Evolutionary conservation across 129 eudicot species (phyloP).

Genomic region (Arctium minus): DNA sequence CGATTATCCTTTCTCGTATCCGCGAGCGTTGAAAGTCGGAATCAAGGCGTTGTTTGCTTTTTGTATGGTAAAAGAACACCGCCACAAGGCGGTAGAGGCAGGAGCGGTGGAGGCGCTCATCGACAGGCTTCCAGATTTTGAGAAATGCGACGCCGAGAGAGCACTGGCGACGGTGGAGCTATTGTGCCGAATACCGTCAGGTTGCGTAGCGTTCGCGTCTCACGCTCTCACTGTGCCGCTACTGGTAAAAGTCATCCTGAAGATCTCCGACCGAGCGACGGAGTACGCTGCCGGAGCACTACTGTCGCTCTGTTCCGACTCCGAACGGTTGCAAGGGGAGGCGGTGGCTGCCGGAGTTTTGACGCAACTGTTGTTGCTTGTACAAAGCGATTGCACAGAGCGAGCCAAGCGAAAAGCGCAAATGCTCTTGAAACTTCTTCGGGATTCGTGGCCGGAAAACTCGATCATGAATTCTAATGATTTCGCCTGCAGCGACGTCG

Average conservation of each 20-base stretch:
- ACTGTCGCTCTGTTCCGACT: slow-evolving; percentile 63
- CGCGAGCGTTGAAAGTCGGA: slow-evolving; percentile 76
- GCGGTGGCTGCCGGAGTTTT: slow-evolving; percentile 93
- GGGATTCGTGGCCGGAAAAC: slow-evolving; percentile 87
- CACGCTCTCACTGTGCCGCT: slow-evolving; percentile 88
- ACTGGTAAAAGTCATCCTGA: slow-evolving; percentile 63
- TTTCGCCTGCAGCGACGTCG: slow-evolving; percentile 87
- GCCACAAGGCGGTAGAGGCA: slow-evolving; percentile 76
- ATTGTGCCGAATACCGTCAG: slow-evolving; percentile 66
- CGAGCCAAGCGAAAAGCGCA: slow-evolving; percentile 90
- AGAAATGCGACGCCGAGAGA: slow-evolving; percentile 86
- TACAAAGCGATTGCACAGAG: slow-evolving; percentile 91
- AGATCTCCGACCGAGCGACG: slow-evolving; percentile 86
- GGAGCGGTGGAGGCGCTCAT: slow-evolving; percentile 82
- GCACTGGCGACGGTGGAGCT: slow-evolving; percentile 92
- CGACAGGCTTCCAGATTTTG: slow-evolving; percentile 69
- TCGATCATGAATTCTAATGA: slow-evolving; percentile 60
- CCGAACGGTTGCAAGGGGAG: slow-evolving; percentile 60
- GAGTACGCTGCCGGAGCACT: slow-evolving; percentile 96
- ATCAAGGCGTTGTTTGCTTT: slow-evolving; percentile 74
- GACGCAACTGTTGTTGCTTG: slow-evolving; percentile 80
- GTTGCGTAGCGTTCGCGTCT: slow-evolving; percentile 70
- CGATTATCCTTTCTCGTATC: slow-evolving; percentile 57
- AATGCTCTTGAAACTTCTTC: slow-evolving; percentile 72
- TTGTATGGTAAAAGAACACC: slow-evolving; percentile 75